Base-by-base conservation (phyloP, 2,329 filamentous ascomycete species). In the Colletotrichum tofieldiae region DNA sequence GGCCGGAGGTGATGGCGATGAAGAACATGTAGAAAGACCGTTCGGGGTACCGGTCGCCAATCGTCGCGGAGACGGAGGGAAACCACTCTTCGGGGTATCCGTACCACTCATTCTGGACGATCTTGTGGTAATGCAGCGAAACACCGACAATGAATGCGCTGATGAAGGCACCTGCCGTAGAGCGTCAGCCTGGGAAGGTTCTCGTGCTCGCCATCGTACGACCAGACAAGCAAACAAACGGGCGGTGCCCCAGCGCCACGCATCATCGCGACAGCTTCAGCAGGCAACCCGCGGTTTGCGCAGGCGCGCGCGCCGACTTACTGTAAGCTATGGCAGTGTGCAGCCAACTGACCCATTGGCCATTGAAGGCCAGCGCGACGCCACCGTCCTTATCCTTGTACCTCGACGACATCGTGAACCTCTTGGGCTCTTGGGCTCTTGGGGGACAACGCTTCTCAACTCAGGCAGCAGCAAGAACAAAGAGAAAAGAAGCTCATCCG, bases 31-130 rank as follows among this genome's bases (percentile, higher is more conserved):
- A 99, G 78, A 98, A 93, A 20, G 96, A 97, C 72, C 96, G 93
- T 84, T 99, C 96, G 65, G 96, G 96, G 79, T 98, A 98, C 76
- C 95, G 92, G 83, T 99, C 96, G 81, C 96, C 96, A 84, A 99
- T 99, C 45, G 96, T 98, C 51, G 96, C 93, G 39, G 96, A 98
- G 29, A 98, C 95, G 54, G 95, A 98, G 71, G 95, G 95, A 79
- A 98, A 98, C 95, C 95, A 98, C 86, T 98, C 95, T 76, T 97
- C 87, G 1, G 95, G 95, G 80, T 97, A 98, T 77, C 94, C 94
- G 82, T 95, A 97, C 85, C 95, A 93, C 83, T 99, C 95, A 84
- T 99, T 99, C 83, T 98, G 88, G 67, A 99, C 96, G 77, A 99
- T 99, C 86, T 99, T 99, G 80, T 93, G 90, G 85, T 96, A 98